Evolutionary conservation across 176 grass and related monocot species (phyloP), one percentile per base, ranked within the genome.

Genomic region (Ensete ventricosum): DNA sequence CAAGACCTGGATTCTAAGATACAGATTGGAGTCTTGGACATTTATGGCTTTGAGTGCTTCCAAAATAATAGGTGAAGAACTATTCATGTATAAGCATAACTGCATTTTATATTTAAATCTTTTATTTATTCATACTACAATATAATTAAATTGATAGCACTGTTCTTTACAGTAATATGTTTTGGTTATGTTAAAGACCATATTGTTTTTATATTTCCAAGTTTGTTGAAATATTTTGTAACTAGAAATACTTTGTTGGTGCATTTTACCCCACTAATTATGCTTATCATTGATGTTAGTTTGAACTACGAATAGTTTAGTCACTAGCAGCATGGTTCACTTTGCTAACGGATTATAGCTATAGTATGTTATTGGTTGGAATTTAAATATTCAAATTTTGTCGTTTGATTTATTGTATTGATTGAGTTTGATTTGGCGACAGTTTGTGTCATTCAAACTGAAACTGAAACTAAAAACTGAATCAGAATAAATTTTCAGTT

Each of bases 41-140:
- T 98, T 78, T 98, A 98, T 34, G 95, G 95, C 73, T 98, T 98
- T 74, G 95, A 98, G 79, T 93, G 95, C 84, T 98, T 98, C 78
- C 89, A 86, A 83, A 89, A 86, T 20, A 98, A 98, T 84, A 98
- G 95, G 95, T 96, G 9, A 78, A 65, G 55, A 34, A 77, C 62
- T 54, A 16, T 14, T 3, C 62, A 54, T 2, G 20, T 27, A 69
- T 80, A 64, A 25, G 29, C 20, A 62, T 62, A 64, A 55, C 20
- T 76, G 51, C 43, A 79, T 9, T 73, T 76, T 50, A 50, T 53
- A 52, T 73, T 54, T 19, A 17, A n/a, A 62, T 7, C 34, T 43
- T 43, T 43, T 43, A 43, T 43, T 43, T 43, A 4, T 43, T 20
- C 1, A 50, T 50, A 4, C 50, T 0, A 17, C 7, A 11, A 14